Conservation (phyloP, 192 early-diverging fungal species). For the Coemansia sp. region DNA sequence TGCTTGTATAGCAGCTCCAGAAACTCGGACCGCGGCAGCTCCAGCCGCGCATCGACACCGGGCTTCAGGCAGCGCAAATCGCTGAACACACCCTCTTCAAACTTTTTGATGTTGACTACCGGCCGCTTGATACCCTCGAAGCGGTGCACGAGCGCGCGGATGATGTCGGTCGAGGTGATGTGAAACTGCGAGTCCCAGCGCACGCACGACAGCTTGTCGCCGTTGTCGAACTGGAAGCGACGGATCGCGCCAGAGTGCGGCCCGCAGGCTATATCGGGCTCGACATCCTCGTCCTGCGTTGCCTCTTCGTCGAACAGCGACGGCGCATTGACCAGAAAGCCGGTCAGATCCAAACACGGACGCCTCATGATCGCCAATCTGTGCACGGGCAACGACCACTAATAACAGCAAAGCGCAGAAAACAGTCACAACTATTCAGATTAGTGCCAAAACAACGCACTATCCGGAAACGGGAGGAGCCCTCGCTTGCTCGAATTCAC, state of each 20-base stretch:
- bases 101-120: slow-evolving; percentile 88
- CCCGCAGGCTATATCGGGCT: slow-evolving; percentile 38
- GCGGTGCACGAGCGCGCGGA: slow-evolving; percentile 81
- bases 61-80: slow-evolving; percentile 95
- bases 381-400: slow-evolving; percentile 31
- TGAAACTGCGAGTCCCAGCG: slow-evolving; percentile 90
- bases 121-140: slow-evolving; percentile 88
- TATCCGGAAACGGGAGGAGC: too few relatives aligned
- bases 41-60: slow-evolving; percentile 85
- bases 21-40: slow-evolving; percentile 90
- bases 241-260: slow-evolving; percentile 37
- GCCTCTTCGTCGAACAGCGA: slow-evolving; percentile 49
- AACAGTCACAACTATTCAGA: not conserved
- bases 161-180: slow-evolving; percentile 97
- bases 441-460: not conserved
- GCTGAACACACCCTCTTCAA: slow-evolving; percentile 97
- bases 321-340: slow-evolving; percentile 49
- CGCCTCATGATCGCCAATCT: slow-evolving; percentile 32
- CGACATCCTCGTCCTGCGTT: slow-evolving; percentile 37
- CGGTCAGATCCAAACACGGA: slow-evolving; percentile 28
- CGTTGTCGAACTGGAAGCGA: slow-evolving; percentile 65
- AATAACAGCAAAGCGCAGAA: slow-evolving; percentile 3
- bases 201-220: slow-evolving; percentile 88
- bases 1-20: slow-evolving; percentile 93
- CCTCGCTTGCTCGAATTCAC: too few relatives aligned